A percentile compares a stretch with the other conserved stretches of the same genome.
Evolutionary conservation across 2,329 filamentous ascomycete genomes (phyloP).

Genomic region (Berkeleyomyces basicola): DNA sequence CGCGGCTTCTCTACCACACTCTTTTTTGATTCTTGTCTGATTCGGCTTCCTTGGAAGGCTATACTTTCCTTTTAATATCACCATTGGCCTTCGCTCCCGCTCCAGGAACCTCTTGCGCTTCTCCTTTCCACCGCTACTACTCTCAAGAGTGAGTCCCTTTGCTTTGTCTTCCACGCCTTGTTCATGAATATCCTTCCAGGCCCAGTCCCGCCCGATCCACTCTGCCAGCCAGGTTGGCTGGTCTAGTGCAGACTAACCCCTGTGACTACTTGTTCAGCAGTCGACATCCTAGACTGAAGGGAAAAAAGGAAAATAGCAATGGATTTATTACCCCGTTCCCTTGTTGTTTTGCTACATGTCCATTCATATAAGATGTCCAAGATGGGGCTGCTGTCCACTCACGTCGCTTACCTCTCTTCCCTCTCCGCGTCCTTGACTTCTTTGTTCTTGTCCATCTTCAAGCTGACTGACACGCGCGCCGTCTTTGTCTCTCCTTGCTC

Average conservation of each 20-base stretch:
- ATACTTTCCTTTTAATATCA: neutral
- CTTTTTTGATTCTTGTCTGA: neutral
- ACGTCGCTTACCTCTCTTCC: neutral
- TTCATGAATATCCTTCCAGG: too few relatives aligned
- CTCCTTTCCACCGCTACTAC: neutral
- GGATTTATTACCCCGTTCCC: neutral
- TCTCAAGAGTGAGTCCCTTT: neutral
- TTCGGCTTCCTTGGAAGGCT: neutral
- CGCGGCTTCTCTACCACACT: conserved; percentile 13
- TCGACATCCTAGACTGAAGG: neutral
- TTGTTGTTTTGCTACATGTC: neutral
- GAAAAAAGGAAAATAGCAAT: neutral
- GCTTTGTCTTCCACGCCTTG: neutral
- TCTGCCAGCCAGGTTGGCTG: too few relatives aligned
- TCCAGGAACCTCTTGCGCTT: neutral
- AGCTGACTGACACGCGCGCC: neutral
- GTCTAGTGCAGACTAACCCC: too few relatives aligned
- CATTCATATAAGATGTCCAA: neutral
- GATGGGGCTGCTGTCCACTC: neutral
- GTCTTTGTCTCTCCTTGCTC: neutral
- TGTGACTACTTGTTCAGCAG: too few relatives aligned
- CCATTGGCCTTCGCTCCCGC: neutral
- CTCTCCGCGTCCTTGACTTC: neutral
- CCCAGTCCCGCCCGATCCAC: too few relatives aligned
- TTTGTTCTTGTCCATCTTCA: neutral